phyloP scores from a whole-genome alignment of 768 basidiomycete species.

The Rossbeevera mucosa region DNA sequence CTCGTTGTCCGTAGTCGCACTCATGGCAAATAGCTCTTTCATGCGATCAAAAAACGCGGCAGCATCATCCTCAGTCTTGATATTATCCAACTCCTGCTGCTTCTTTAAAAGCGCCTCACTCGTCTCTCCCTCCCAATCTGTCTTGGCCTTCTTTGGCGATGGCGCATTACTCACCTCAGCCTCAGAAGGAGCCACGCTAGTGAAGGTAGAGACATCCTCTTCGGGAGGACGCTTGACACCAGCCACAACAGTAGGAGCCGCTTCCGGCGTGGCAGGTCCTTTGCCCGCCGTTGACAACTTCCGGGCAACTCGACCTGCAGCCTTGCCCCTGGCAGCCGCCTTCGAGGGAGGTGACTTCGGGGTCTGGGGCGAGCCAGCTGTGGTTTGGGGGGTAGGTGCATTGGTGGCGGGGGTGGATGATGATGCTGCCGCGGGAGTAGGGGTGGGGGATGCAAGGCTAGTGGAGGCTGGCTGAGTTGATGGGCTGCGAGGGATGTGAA shows the following conservation, averaged over 20 bases:
- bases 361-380: constrained; percentile 55
- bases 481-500: constrained; percentile 21
- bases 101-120: constrained; percentile 45
- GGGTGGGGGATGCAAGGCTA: constrained; percentile 33
- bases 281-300: constrained; percentile 32
- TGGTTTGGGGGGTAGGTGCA: constrained; percentile 37
- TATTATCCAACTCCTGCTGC: constrained; percentile 37
- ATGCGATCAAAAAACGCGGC: constrained; percentile 57
- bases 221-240: constrained; percentile 34
- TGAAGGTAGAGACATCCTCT: constrained; percentile 29
- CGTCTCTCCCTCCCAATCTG: constrained; percentile 62
- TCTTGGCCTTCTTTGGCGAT: constrained; percentile 68
- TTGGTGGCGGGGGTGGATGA: constrained; percentile 49
- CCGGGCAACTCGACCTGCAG: constrained; percentile 19
- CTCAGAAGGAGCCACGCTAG: constrained; percentile 31
- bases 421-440: constrained; percentile 41
- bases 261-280: constrained; percentile 34
- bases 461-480: constrained; percentile 13
- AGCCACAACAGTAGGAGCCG: constrained; percentile 21
- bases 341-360: constrained; percentile 71
- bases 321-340: constrained; percentile 43
- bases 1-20: constrained; percentile 37
- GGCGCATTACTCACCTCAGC: constrained; percentile 44
- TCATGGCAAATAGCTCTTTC: constrained; percentile 57
- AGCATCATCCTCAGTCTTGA: constrained; percentile 68